Base-by-base conservation (phyloP, 768 basidiomycete genomes). In the Rhodosporidiobolus sp. region DNA sequence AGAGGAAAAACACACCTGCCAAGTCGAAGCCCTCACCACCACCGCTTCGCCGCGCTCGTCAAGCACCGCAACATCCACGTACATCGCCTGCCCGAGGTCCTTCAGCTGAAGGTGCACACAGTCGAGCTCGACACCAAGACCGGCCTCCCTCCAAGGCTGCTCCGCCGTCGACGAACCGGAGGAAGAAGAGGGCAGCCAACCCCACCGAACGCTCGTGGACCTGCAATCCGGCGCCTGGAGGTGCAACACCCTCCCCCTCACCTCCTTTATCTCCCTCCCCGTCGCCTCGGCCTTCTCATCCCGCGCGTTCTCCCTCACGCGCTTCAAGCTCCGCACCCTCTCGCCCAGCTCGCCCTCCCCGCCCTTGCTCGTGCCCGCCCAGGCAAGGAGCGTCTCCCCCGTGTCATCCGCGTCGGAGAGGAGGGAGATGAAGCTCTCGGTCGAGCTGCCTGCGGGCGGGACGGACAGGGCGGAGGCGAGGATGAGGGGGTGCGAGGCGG, bases 341-440 rank as follows among this genome's bases (percentile, higher is more conserved):
- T 43, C 38, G 7, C 14, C 38, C 38, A 43, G 38, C 38, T 14
- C 38, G 38, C 38, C 38, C 8, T 43, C 38, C 14, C 14, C 8
- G 38, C n/a, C n/a, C 64, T 65, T 2, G 28, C 34, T 12, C 55
- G 19, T 16, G 56, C n/a, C 11, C 26, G 30, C 28, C 60, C 56
- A 74, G 16, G 64, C 58, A 38, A 74, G 9, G 11, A 74, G 30
- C 0, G 35, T 50, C 38, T 69, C 73, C 14, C 24, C 16, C 26
- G 22, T 20, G 32, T 66, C 56, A 5, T 48, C 34, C 22, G 24
- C 22, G 65, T 74, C 73, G 30, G 32, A 2, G 24, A 74, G 54
- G 26, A 74, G 73, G 6, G 68, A 66, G 60, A 74, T 53, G 65
- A 74, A 70, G 53, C 63, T 62, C 24, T 69, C 72, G 20, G 35